These are phyloP conservation scores for Abrus pulchellus DNA, from an alignment of 306 rosid genomes.

Conservation along the genomic window DNA sequence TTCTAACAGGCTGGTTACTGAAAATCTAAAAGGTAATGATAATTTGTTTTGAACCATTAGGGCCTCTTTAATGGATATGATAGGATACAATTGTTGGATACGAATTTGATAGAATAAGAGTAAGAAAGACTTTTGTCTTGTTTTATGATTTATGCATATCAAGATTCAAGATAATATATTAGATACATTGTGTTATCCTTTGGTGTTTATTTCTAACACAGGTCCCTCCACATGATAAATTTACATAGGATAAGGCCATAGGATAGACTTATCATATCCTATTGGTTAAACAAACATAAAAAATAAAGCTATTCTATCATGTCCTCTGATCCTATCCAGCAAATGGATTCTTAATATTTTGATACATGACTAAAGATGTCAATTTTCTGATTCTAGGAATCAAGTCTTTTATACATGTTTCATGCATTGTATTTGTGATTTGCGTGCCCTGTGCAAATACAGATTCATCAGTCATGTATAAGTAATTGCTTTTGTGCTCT, in stretches of 20 bases:
- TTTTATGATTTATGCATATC: too few relatives aligned
- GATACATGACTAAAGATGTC: not conserved
- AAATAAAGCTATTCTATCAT: too few relatives aligned
- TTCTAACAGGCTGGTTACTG: not conserved
- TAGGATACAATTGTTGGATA: too few relatives aligned
- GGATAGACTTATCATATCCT: too few relatives aligned
- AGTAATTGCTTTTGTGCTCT: not conserved
- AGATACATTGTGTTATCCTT: too few relatives aligned
- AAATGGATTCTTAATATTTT: not conserved
- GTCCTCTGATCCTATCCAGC: too few relatives aligned
- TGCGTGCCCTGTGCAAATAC: not conserved
- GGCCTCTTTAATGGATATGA: too few relatives aligned
- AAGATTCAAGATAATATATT: too few relatives aligned
- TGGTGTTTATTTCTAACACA: too few relatives aligned
- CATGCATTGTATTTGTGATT: slow-evolving; percentile 20
- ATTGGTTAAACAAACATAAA: too few relatives aligned
- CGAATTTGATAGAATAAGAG: not conserved
- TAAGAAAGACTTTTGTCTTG: not conserved
- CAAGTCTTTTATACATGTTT: slow-evolving; percentile 1
- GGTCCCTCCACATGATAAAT: too few relatives aligned
- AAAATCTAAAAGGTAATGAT: slow-evolving; percentile 24
- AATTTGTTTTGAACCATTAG: not conserved
- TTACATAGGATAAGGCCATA: too few relatives aligned
- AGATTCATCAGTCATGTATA: not conserved
- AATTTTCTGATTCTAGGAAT: not conserved